These are phyloP conservation scores for Turritis glabra DNA, from an alignment of 345 rosid species.

Conservation along the genomic window DNA sequence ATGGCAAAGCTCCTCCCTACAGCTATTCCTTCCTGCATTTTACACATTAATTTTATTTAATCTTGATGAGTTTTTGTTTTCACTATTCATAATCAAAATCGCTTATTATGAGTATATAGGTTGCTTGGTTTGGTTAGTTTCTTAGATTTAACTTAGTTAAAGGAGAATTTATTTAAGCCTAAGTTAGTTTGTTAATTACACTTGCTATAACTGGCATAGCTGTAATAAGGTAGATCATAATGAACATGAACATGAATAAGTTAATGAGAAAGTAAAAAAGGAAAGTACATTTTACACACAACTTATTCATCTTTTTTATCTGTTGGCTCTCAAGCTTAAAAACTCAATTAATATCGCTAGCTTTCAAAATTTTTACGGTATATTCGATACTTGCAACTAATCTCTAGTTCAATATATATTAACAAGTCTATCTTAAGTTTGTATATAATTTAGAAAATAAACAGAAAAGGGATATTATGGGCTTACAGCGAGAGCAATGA, in stretches of 20 bases:
- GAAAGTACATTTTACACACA: too few species aligned
- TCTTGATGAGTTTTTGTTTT: neutral
- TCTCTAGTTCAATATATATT: neutral
- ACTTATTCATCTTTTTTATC: too few species aligned
- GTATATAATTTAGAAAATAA: neutral
- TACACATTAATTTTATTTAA: neutral
- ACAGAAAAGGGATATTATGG: neutral
- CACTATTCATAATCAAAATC: neutral
- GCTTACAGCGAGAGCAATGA: conserved; percentile 88
- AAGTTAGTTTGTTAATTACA: too few species aligned
- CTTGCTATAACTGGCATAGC: too few species aligned
- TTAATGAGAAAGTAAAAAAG: too few species aligned
- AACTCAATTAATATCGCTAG: neutral
- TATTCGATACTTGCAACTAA: neutral
- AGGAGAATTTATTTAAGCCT: too few species aligned
- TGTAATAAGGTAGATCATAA: too few species aligned
- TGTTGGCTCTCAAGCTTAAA: neutral
- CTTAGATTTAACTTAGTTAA: too few species aligned
- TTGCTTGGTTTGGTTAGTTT: too few species aligned
- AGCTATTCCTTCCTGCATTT: conserved; percentile 86
- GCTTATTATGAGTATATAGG: too few species aligned
- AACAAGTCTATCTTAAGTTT: neutral
- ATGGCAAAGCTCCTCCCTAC: conserved; percentile 95
- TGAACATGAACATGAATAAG: too few species aligned
- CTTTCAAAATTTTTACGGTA: neutral